Conservation (phyloP, 2,329 filamentous ascomycete species). For the Esteya vermicola region DNA sequence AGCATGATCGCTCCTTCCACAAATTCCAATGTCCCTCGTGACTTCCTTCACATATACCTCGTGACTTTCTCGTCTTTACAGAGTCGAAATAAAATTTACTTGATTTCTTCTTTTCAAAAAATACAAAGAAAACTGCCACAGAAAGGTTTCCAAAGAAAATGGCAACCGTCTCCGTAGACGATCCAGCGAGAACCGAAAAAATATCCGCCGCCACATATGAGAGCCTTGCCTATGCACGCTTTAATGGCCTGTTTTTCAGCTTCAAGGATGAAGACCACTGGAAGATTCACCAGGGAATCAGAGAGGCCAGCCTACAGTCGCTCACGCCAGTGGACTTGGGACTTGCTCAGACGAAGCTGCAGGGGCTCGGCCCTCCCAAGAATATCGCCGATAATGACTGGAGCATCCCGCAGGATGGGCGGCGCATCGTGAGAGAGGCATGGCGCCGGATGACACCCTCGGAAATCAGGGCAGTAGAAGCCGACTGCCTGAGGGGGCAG, state of each 20-base stretch:
- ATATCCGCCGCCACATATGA: not conserved
- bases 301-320: not conserved
- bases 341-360: too few relatives aligned
- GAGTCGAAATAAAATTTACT: not conserved
- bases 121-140: not conserved
- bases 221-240: slow-evolving; percentile 1
- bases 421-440: too few relatives aligned
- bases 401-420: too few relatives aligned
- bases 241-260: slow-evolving; percentile 3
- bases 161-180: too few relatives aligned
- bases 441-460: too few relatives aligned
- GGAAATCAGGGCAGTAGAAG: too few relatives aligned
- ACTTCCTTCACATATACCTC: not conserved
- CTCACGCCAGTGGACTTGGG: not conserved
- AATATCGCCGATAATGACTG: too few relatives aligned
- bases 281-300: not conserved
- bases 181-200: too few relatives aligned
- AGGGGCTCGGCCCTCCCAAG: too few relatives aligned
- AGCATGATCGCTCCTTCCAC: not conserved
- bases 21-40: not conserved
- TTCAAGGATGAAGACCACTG: slow-evolving; percentile 4
- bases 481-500: too few relatives aligned
- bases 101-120: not conserved
- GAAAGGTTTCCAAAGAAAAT: too few relatives aligned
- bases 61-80: not conserved